phyloP scores from a whole-genome alignment of 495 filamentous ascomycete species.

The Aspergillus bertholletiae region DNA sequence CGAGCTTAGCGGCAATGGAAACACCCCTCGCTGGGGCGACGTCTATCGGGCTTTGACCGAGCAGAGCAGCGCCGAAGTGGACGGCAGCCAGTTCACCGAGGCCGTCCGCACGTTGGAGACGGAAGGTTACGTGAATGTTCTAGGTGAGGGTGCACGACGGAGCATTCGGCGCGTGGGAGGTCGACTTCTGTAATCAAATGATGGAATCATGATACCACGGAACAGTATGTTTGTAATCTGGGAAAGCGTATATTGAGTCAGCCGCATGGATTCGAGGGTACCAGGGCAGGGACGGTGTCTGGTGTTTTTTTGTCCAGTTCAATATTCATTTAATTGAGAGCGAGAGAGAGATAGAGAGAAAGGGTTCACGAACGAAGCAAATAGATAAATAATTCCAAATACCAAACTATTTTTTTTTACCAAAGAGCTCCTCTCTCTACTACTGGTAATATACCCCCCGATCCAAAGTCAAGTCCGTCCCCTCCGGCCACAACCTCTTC shows the following conservation, averaged over 20 bases:
- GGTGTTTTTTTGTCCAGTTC: not conserved
- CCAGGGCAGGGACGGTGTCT: slow-evolving; percentile 1
- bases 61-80: slow-evolving; percentile 67
- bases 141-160: slow-evolving; percentile 80
- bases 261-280: slow-evolving; percentile 1
- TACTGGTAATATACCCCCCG: slow-evolving; percentile 14
- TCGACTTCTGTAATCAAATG: slow-evolving; percentile 20
- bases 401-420: no score
- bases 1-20: slow-evolving; percentile 59
- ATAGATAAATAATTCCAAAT: no score
- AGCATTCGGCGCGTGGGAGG: slow-evolving; percentile 75
- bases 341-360: no score
- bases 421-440: no score
- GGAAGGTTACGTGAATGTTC: slow-evolving; percentile 77
- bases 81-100: slow-evolving; percentile 75
- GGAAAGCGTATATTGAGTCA: not conserved
- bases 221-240: slow-evolving; percentile 18
- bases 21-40: slow-evolving; percentile 72
- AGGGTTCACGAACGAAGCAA: no score
- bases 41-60: slow-evolving; percentile 71
- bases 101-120: slow-evolving; percentile 74
- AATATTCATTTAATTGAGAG: not conserved
- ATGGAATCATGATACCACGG: slow-evolving; percentile 24
- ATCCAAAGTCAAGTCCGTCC: slow-evolving; percentile 1
- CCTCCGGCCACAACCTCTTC: slow-evolving; percentile 13